Evolutionary conservation across 495 filamentous ascomycete genomes (phyloP), one percentile per base, ranked within the genome.

Genomic region (Aspergillus sclerotiicarbonarius): DNA sequence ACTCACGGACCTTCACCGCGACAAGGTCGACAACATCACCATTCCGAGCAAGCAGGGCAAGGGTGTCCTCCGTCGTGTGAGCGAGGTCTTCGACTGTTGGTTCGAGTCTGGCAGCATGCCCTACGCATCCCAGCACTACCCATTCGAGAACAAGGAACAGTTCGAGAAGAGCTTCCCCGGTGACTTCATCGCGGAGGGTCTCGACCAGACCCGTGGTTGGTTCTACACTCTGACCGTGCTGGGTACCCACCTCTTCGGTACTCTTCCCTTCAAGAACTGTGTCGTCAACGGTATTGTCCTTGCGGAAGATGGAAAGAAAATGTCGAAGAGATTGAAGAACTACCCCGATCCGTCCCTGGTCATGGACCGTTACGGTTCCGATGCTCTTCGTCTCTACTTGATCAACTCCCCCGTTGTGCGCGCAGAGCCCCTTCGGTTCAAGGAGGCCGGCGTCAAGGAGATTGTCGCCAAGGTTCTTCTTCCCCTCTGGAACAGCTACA

Each of bases 41-140:
- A 98, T 98, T 61, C 94, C 94, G 7, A 93, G 90, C 67, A 88
- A 91, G 71, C 80, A 86, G 75, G 94, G 94, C 56, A 96, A 94
- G 66, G 94, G 94, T 41, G 80, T 78, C 25, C 79, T 98, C 50
- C 86, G 84, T 56, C 86, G 94, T 55, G 83, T 94, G 8, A 84
- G 87, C 41, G 94, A 98, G 73, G 92, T 98, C 10, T 98, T 98
- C 65, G 94, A 98, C 75, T 98, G 94, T 70, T 98, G 94, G 94
- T 95, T 90, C 60, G 87, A 90, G 65, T 95, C 90, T 20, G 92
- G 92, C 15, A 92, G 90, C 69, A 98, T 98, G 94, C 94, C 94
- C 2, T 98, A 97, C 63, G 90, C 91, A 30, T 90, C 88, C 58
- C 82, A 86, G 52, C 94, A 98, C 70, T 98, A 96, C 71, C 94